Evolutionary conservation across 768 basidiomycete species (phyloP).

Genomic region (Strobilomyces confusus): DNA sequence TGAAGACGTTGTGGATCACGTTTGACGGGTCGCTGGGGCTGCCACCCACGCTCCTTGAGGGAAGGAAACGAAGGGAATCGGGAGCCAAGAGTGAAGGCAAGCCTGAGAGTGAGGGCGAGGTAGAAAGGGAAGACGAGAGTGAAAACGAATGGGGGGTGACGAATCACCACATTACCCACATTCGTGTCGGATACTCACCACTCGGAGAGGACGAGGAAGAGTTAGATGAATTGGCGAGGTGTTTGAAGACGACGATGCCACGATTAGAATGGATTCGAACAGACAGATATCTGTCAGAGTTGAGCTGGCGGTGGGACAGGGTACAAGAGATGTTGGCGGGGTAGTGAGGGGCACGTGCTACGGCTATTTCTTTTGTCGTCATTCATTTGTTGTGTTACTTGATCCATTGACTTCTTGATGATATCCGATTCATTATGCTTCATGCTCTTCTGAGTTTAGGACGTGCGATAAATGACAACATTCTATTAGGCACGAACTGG

Average conservation of each 20-base stretch:
- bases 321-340: constrained; percentile 10
- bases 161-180: constrained; percentile 14
- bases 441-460: too few relatives aligned
- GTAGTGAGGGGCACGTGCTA: background rate
- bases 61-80: too few relatives aligned
- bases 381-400: too few relatives aligned
- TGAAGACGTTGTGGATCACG: constrained; percentile 18
- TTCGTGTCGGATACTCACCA: constrained; percentile 24
- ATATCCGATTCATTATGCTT: too few relatives aligned
- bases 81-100: background rate
- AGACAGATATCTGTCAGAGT: constrained; percentile 12
- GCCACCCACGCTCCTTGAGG: background rate
- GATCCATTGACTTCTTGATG: too few relatives aligned
- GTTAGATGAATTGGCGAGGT: constrained; percentile 8
- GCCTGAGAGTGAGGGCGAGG: background rate
- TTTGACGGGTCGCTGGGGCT: constrained; percentile 19
- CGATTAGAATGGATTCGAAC: constrained; percentile 17
- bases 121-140: background rate
- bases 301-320: constrained; percentile 10
- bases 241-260: constrained; percentile 21
- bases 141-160: constrained; percentile 17
- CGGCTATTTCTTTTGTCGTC: too few relatives aligned
- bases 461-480: too few relatives aligned
- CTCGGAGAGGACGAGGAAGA: constrained; percentile 11
- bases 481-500: too few relatives aligned